Evolutionary conservation across 345 rosid genomes (phyloP), one percentile per base, ranked within the genome.

Genomic region (Raphanus raphanistrum): DNA sequence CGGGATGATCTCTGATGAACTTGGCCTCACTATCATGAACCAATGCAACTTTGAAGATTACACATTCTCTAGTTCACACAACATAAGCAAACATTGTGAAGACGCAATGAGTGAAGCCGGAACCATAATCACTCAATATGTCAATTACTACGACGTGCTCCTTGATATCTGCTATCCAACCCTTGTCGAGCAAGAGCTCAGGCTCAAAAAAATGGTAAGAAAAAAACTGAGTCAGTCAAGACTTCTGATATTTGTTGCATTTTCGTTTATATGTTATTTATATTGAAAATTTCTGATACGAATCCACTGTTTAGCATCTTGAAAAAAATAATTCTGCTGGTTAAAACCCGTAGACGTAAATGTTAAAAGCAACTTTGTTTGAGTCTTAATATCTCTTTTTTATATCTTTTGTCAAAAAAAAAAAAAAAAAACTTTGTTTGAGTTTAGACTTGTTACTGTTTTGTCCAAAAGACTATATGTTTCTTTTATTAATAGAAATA

Each of bases 1-100:
- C 13, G 97, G 94, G 71, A 92, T 94, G 97, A 90, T 94, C 45
- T 94, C 98, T 28, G 97, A 94, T 84, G 98, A 94, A 86, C 72
- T 92, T 52, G 91, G 91, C 28, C 88, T 86, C 15, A 79, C 81
- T 79, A 87, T 94, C 74, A 87, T 76, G 92, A 86, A 81, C 41
- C 81, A 87, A n/a, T 92, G 98, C 15, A 83, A 92, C 78, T 94
- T 94, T 76, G 89, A 90, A 72, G 95, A 86, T 80, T 92, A 94
- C 82, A 55, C 76, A 50, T 87, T 68, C 73, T 82, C 87, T 10
- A 82, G 69, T 80, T 84, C 92, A 45, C 95, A 88, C 79, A 92
- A 88, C 71, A 75, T 81, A 31, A 64, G 87, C 26, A 65, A 80
- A 2, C 6, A 81, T 5, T 94, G 98, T 82, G 82, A 74, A 13